Base-by-base conservation (phyloP, 2,329 filamentous ascomycete species). In the Epichloe bromicola region DNA sequence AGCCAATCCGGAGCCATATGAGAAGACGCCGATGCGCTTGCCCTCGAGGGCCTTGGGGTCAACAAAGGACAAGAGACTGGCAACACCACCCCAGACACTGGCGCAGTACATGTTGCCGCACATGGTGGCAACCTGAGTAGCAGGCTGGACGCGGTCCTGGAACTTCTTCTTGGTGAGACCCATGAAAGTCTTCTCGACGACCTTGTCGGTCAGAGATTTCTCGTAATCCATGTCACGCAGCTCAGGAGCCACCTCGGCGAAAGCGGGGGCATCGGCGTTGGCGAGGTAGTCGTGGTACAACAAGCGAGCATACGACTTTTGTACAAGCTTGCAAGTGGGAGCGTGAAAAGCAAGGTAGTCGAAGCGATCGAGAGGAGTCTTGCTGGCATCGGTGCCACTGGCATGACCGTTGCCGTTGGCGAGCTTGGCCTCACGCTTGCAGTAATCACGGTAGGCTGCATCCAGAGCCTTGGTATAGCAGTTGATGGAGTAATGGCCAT, bases 131-230 rank as follows among this genome's bases (percentile, higher is more conserved):
- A 88, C 83, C 70, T 88, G 78, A 65, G 86, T 83, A 61, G 76
- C 73, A 49, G 85, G 84, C 65, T 76, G 74, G 60, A 93, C 83
- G 61, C 86, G 83, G 70, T 90, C 85, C 64, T 80, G 78, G 71
- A 87, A 91, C 60, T 79, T 80, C 78, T 90, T 90, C 80, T 93
- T 91, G 67, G 84, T 83, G 60, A 91, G 75, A 52, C 66, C 75
- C 83, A 93, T 87, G 68, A 93, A 93, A 55, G 83, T 84, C 80
- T 91, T 93, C 76, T 93, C 87, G 39, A 93, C 78, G 49, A 75
- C 78, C 76, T 88, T 90, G 74, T 93, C 87, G 55, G 79, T 81
- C 60, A 93, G 70, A 3, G 87, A 91, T 70, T 83, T 82, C 63
- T 83, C 74, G 69, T 91, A 91, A 64, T 86, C 82, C 70, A 93